Evolutionary conservation across 768 basidiomycete species (phyloP).

Genomic region (Russula vinacea): DNA sequence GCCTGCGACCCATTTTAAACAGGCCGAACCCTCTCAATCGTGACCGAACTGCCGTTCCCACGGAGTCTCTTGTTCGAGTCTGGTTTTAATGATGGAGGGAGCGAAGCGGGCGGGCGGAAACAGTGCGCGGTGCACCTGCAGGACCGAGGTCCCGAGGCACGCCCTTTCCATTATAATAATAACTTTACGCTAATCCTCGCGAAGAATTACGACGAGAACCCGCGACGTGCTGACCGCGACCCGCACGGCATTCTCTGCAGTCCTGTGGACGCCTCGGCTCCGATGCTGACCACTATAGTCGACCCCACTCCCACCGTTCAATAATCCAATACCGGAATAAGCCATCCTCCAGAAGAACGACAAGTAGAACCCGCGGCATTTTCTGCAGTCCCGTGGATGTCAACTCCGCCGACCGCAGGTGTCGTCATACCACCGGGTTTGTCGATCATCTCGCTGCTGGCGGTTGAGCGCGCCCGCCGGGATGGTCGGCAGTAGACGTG

Average conservation of each 20-base stretch:
- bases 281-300: no score
- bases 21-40: conserved; percentile 91
- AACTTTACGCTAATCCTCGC: conserved; percentile 51
- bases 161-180: neutral
- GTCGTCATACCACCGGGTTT: conserved; percentile 94
- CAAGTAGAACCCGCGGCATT: no score
- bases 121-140: conserved; percentile 69
- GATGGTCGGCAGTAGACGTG: conserved; percentile 19
- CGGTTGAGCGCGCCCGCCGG: conserved; percentile 82
- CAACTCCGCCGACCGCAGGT: conserved; percentile 63
- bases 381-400: no score
- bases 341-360: no score
- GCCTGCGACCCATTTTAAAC: conserved; percentile 73
- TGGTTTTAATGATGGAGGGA: conserved; percentile 39
- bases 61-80: conserved; percentile 58
- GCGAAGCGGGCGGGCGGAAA: conserved; percentile 55
- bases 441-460: conserved; percentile 79
- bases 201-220: conserved; percentile 86
- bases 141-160: conserved; percentile 75
- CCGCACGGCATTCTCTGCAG: conserved; percentile 85
- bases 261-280: conserved; percentile 56
- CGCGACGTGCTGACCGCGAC: conserved; percentile 86
- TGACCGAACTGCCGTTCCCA: conserved; percentile 85
- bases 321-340: no score
- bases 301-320: no score